A percentile compares a stretch with the other conserved stretches of the same genome.
Conservation (phyloP, 2,329 filamentous ascomycete species). For the Colletotrichum endophyticum region DNA sequence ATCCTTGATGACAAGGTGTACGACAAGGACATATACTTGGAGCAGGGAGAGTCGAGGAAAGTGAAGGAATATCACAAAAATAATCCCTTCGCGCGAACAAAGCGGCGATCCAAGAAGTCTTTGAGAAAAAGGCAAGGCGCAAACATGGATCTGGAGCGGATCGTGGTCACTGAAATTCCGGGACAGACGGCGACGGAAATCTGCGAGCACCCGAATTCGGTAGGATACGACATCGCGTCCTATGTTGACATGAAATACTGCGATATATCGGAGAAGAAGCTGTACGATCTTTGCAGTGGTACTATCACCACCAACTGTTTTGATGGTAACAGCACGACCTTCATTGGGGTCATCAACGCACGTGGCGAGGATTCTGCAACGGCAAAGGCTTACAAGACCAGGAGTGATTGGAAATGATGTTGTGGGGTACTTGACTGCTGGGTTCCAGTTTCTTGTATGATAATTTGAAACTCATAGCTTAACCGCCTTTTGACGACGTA, state of each 20-base stretch:
- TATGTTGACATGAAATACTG: conserved; percentile 6
- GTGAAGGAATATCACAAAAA: background rate
- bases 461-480: background rate
- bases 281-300: background rate
- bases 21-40: conserved; percentile 13
- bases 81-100: background rate
- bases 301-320: background rate
- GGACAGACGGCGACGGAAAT: conserved; percentile 1
- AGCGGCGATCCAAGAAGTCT: background rate
- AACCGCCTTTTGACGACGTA: background rate
- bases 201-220: background rate
- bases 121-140: background rate
- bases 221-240: conserved; percentile 1
- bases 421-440: fast-evolving
- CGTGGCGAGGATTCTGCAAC: background rate
- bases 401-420: background rate
- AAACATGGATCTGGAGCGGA: background rate
- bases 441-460: background rate
- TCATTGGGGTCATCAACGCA: background rate
- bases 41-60: background rate
- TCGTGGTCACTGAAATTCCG: background rate
- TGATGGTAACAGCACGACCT: background rate
- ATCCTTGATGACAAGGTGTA: conserved; percentile 20
- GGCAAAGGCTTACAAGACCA: background rate
- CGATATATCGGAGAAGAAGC: background rate